Evolutionary conservation across 257 asterid species (phyloP).

Genomic region (Salvia miltiorrhiza): DNA sequence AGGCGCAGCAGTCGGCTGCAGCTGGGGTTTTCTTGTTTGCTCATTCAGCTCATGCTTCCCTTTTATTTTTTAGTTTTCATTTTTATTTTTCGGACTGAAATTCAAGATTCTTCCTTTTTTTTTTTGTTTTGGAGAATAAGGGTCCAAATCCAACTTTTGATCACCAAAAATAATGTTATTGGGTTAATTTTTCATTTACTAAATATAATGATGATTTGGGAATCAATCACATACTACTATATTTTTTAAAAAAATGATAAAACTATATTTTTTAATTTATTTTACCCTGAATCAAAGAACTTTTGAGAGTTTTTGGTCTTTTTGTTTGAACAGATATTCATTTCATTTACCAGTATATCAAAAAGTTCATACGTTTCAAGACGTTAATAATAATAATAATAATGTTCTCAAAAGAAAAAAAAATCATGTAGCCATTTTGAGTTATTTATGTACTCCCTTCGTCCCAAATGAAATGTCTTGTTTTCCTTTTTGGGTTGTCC

Average conservation of each 20-base stretch:
- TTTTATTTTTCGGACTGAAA: background rate
- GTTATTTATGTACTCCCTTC: too few relatives aligned
- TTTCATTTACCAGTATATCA: background rate
- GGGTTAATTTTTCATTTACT: too few relatives aligned
- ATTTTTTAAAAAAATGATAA: background rate
- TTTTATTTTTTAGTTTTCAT: background rate
- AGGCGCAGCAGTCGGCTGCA: slow-evolving; percentile 39
- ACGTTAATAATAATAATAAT: too few relatives aligned
- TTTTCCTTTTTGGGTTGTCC: too few relatives aligned
- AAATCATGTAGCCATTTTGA: too few relatives aligned
- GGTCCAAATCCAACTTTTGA: background rate
- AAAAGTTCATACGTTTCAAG: too few relatives aligned
- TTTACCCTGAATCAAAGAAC: background rate
- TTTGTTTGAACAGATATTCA: background rate
- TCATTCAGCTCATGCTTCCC: slow-evolving; percentile 1
- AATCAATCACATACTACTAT: background rate
- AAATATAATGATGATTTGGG: background rate
- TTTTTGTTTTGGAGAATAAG: too few relatives aligned
- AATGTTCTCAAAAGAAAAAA: too few relatives aligned
- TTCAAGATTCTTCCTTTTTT: background rate
- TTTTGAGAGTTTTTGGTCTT: background rate
- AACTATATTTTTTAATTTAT: too few relatives aligned
- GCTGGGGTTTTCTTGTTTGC: slow-evolving; percentile 27
- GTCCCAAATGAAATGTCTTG: too few relatives aligned
- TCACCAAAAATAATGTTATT: background rate